These are phyloP conservation scores for Cladosporium sp. DNA, from an alignment of 2,329 filamentous ascomycete species.

Conservation along the genomic window DNA sequence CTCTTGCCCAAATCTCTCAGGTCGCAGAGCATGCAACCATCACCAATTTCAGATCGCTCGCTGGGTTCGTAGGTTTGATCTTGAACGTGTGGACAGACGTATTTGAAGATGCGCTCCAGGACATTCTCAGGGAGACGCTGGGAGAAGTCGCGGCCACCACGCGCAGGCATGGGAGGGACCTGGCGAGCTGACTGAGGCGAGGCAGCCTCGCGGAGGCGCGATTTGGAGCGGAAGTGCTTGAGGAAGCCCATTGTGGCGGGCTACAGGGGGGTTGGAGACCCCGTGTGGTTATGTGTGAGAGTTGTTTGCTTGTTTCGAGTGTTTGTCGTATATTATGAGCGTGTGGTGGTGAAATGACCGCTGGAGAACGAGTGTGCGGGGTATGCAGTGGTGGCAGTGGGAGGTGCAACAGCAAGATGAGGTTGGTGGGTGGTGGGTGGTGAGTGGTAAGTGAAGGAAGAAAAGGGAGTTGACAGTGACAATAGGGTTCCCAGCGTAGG, in stretches of 20 bases:
- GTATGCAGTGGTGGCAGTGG: background rate
- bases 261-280: background rate
- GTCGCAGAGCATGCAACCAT: slow-evolving; percentile 90
- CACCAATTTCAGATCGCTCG: slow-evolving; percentile 71
- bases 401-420: background rate
- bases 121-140: slow-evolving; percentile 60
- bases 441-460: background rate
- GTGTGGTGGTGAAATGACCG: background rate
- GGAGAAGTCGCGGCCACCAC: slow-evolving; percentile 25
- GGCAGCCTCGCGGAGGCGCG: slow-evolving; percentile 27
- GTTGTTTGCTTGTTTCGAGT: background rate
- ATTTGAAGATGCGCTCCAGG: slow-evolving; percentile 70
- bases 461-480: background rate
- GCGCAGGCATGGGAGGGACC: slow-evolving; percentile 10
- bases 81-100: slow-evolving; percentile 74
- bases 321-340: background rate
- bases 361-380: background rate
- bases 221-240: slow-evolving; percentile 44
- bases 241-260: slow-evolving; percentile 42
- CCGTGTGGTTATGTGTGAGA: too few species aligned
- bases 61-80: slow-evolving; percentile 77
- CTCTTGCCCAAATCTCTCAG: slow-evolving; percentile 82
- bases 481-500: background rate
- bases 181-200: slow-evolving; percentile 13
- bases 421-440: background rate